Conservation (phyloP, 2,329 filamentous ascomycete genomes). For the Claviceps paspali region DNA sequence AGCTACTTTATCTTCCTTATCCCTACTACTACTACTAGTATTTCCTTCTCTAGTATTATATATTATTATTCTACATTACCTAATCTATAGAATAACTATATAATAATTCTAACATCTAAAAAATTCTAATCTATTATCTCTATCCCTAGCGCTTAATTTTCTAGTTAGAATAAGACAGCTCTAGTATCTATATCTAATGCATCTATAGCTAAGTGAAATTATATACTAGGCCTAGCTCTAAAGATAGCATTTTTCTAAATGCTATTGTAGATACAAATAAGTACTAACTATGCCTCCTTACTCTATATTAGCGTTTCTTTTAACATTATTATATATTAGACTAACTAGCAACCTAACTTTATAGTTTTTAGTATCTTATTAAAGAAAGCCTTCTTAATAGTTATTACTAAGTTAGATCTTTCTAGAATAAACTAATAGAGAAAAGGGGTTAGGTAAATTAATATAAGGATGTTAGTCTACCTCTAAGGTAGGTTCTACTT, state of each 20-base stretch:
- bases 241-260: not conserved
- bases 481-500: fast-evolving
- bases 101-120: not conserved
- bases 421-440: not conserved
- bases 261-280: not conserved
- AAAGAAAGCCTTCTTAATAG: not conserved
- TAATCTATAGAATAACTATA: not conserved
- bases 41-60: not conserved
- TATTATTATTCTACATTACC: not conserved
- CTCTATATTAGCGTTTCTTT: not conserved
- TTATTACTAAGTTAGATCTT: not conserved
- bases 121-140: not conserved
- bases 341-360: not conserved
- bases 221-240: not conserved
- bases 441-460: not conserved
- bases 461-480: not conserved
- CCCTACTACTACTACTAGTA: not conserved
- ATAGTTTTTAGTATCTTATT: not conserved
- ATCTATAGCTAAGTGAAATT: not conserved
- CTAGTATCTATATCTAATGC: not conserved
- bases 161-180: not conserved
- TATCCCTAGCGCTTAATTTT: not conserved
- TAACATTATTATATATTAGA: not conserved
- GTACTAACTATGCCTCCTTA: not conserved
- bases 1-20: not conserved